Conservation (phyloP, 1,139 yeast genomes). For the Starmera stellimalicola region DNA sequence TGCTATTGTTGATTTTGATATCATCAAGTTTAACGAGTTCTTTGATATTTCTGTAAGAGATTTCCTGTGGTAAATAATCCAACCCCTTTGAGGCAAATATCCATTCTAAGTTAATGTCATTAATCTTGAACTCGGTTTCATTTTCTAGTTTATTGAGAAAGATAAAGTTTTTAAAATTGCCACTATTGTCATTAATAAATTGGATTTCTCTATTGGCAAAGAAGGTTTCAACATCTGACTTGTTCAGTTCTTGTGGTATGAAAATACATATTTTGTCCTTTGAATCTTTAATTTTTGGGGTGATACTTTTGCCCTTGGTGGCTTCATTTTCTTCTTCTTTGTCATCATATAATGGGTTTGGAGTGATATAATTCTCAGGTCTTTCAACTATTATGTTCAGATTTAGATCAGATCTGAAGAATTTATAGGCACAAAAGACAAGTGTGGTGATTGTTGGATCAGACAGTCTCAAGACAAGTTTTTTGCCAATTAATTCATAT, state of each 20-base stretch:
- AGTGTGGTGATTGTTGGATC: constrained; percentile 52
- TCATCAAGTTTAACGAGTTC: constrained; percentile 13
- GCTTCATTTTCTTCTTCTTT: constrained; percentile 2
- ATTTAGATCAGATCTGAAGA: constrained; percentile 25
- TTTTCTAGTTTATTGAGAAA: constrained; percentile 27
- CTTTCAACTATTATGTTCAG: constrained; percentile 33
- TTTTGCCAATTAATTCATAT: constrained; percentile 20
- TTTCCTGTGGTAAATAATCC: constrained; percentile 14
- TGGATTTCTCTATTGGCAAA: constrained; percentile 17
- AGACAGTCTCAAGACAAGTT: constrained; percentile 42
- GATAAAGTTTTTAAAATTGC: constrained; percentile 33
- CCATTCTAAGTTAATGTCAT: constrained; percentile 18
- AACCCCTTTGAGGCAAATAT: constrained; percentile 15
- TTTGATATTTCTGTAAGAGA: constrained; percentile 23
- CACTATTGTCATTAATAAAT: constrained; percentile 25
- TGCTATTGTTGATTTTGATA: constrained; percentile 25
- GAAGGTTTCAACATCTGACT: constrained; percentile 28
- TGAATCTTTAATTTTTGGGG: constrained; percentile 20
- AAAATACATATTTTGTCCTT: constrained; percentile 28
- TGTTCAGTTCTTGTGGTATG: constrained; percentile 29
- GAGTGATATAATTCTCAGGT: constrained; percentile 55
- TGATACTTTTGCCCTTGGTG: background rate
- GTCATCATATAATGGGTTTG: constrained; percentile 8
- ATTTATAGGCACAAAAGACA: constrained; percentile 37
- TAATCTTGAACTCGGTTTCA: constrained; percentile 18